These are phyloP conservation scores for Diaporthe australafricana DNA, from an alignment of 2,329 filamentous ascomycete species.

Conservation along the genomic window DNA sequence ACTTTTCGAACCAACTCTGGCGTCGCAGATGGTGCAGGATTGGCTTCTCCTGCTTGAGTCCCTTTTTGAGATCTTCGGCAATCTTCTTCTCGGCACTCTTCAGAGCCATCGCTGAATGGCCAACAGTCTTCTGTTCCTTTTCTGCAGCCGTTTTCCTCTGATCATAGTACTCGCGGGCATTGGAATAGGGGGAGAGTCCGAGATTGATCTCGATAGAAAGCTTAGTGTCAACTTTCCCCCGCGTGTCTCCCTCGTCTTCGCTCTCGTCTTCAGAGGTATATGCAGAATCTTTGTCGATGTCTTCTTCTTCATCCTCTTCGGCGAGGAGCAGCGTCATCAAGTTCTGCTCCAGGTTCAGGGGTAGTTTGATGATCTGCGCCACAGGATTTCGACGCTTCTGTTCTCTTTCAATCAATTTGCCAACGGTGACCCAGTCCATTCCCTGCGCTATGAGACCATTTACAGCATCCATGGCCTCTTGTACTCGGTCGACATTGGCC, in stretches of 20 bases:
- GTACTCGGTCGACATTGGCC: constrained; percentile 89
- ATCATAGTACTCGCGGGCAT: constrained; percentile 91
- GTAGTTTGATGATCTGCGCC: constrained; percentile 86
- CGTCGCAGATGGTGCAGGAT: constrained; percentile 84
- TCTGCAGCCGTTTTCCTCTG: constrained; percentile 85
- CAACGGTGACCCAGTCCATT: constrained; percentile 98
- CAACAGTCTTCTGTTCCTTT: constrained; percentile 88
- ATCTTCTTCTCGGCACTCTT: constrained; percentile 94
- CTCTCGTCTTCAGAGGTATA: constrained; percentile 70
- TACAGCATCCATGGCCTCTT: constrained; percentile 92
- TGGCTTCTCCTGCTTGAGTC: constrained; percentile 91
- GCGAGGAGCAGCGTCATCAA: constrained; percentile 83
- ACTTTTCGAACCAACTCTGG: constrained; percentile 97
- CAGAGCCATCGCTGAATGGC: constrained; percentile 84
- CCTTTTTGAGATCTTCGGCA: constrained; percentile 84
- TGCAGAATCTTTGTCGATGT: constrained; percentile 67
- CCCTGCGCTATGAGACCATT: constrained; percentile 92
- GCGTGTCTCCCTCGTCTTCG: constrained; percentile 50
- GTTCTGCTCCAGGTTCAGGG: constrained; percentile 91
- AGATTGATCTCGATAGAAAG: constrained; percentile 89
- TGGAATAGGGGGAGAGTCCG: constrained; percentile 83
- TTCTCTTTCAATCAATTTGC: constrained; percentile 87
- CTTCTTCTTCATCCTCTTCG: constrained; percentile 74
- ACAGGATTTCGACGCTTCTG: constrained; percentile 85
- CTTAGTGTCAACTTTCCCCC: constrained; percentile 60